Conservation (phyloP, 2,329 filamentous ascomycete genomes). For the Alternaria sp. region DNA sequence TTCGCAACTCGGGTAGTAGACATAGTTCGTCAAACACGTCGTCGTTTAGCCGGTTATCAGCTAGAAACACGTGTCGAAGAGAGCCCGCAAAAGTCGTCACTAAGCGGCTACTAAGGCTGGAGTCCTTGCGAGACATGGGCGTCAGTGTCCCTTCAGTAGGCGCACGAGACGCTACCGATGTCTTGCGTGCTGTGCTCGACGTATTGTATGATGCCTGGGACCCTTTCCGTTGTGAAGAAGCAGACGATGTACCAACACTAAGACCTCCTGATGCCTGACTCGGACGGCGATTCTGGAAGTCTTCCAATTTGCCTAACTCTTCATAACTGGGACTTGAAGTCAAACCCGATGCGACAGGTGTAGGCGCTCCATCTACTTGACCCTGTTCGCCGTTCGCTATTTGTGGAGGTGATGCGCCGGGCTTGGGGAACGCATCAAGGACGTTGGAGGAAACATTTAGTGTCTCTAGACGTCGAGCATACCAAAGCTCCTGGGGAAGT, state of each 20-base stretch:
- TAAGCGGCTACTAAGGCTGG: constrained; percentile 79
- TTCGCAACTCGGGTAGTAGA: constrained; percentile 80
- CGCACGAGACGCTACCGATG: constrained; percentile 78
- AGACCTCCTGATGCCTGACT: constrained; percentile 81
- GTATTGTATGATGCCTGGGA: constrained; percentile 82
- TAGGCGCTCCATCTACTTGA: constrained; percentile 55
- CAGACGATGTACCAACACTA: constrained; percentile 78
- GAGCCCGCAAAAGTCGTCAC: constrained; percentile 88
- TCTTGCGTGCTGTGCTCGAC: constrained; percentile 67
- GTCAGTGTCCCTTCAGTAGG: constrained; percentile 66
- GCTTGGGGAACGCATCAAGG: constrained; percentile 88
- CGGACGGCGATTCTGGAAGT: constrained; percentile 72
- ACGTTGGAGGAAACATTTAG: constrained; percentile 97
- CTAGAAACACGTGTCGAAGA: constrained; percentile 82
- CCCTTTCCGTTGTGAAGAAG: constrained; percentile 72
- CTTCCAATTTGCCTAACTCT: constrained; percentile 73
- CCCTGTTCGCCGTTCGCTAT: constrained; percentile 40
- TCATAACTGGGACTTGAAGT: constrained; percentile 74
- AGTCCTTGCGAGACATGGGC: constrained; percentile 80
- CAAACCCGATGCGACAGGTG: constrained; percentile 55
- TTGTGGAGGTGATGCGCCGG: constrained; percentile 71
- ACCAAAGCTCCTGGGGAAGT: constrained; percentile 94
- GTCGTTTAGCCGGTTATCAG: constrained; percentile 92
- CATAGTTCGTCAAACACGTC: constrained; percentile 94
- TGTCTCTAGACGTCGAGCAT: constrained; percentile 86